These are phyloP conservation scores for Albifimbria verrucaria DNA, from an alignment of 2,329 filamentous ascomycete species.

Conservation along the genomic window DNA sequence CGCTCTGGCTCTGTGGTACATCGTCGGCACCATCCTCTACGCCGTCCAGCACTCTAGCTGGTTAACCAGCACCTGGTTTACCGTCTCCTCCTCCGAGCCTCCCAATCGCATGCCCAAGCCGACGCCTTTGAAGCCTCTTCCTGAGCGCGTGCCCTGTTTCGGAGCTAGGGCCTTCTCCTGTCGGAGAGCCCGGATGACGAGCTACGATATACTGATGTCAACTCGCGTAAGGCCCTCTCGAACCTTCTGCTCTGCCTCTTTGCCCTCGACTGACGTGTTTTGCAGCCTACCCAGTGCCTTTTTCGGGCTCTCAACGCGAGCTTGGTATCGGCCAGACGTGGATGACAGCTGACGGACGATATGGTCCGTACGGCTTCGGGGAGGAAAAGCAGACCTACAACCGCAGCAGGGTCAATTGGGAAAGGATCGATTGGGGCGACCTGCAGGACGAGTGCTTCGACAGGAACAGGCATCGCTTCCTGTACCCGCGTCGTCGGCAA, in stretches of 20 bases:
- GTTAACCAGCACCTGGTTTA: background rate
- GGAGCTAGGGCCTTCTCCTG: slow-evolving; percentile 40
- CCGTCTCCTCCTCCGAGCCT: background rate
- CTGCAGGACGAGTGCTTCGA: slow-evolving; percentile 35
- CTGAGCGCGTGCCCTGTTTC: background rate
- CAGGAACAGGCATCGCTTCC: slow-evolving; percentile 51
- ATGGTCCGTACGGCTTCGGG: slow-evolving; percentile 26
- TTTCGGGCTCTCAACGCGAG: slow-evolving; percentile 26
- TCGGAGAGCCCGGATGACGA: slow-evolving; percentile 7
- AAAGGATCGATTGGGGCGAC: slow-evolving; percentile 28
- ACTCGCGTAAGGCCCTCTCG: slow-evolving; percentile 3
- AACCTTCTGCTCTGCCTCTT: background rate
- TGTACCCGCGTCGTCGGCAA: slow-evolving; percentile 1
- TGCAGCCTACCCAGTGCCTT: slow-evolving; percentile 25
- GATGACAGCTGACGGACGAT: slow-evolving; percentile 24
- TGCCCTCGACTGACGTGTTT: background rate
- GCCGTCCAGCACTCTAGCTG: background rate
- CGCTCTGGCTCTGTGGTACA: background rate
- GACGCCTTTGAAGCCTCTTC: background rate
- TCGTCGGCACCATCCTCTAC: background rate
- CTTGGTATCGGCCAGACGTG: slow-evolving; percentile 24
- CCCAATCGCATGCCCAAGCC: background rate
- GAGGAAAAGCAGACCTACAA: slow-evolving; percentile 20
- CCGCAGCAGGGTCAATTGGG: slow-evolving; percentile 25
- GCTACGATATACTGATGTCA: slow-evolving; percentile 9